Evolutionary conservation across 2,329 filamentous ascomycete species (phyloP).

Genomic region (Pyrenophora teres): DNA sequence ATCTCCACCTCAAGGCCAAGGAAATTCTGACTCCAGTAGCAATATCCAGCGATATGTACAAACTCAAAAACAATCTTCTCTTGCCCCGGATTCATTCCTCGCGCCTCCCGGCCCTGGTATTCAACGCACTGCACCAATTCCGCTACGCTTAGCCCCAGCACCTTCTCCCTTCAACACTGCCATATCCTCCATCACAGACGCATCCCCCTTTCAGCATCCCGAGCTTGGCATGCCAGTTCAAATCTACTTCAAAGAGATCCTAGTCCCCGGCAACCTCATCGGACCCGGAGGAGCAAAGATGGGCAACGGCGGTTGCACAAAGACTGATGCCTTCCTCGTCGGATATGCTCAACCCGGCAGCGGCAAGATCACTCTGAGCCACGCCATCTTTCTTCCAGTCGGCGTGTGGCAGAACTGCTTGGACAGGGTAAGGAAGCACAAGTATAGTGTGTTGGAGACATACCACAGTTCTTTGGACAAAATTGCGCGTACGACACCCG

Average conservation of each 20-base stretch:
- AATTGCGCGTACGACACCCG: neutral
- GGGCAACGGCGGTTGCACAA: slow-evolving; percentile 7
- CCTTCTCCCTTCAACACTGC: slow-evolving; percentile 14
- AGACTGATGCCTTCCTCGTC: slow-evolving; percentile 39
- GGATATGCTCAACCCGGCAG: slow-evolving; percentile 22
- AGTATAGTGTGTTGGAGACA: slow-evolving; percentile 28
- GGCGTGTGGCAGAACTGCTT: slow-evolving; percentile 27
- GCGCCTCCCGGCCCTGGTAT: slow-evolving; percentile 12
- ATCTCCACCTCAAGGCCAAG: neutral
- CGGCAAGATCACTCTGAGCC: slow-evolving; percentile 17
- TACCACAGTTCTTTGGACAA: slow-evolving; percentile 16
- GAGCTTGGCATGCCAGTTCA: slow-evolving; percentile 28
- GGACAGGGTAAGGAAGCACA: slow-evolving; percentile 13
- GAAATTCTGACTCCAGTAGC: neutral
- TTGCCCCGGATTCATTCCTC: neutral
- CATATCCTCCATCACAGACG: slow-evolving; percentile 15
- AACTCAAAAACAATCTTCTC: neutral
- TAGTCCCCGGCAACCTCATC: slow-evolving; percentile 19
- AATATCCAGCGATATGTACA: neutral
- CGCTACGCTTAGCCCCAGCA: slow-evolving; percentile 6
- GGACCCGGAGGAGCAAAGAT: slow-evolving; percentile 8
- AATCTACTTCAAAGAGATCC: slow-evolving; percentile 34
- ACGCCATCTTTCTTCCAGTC: slow-evolving; percentile 33
- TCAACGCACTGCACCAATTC: slow-evolving; percentile 19
- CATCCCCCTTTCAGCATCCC: slow-evolving; percentile 15